A percentile compares a stretch with the other conserved stretches of the same genome.
phyloP scores from a whole-genome alignment of 2,329 filamentous ascomycete species.

The Arthrobotrys sphaeroides region DNA sequence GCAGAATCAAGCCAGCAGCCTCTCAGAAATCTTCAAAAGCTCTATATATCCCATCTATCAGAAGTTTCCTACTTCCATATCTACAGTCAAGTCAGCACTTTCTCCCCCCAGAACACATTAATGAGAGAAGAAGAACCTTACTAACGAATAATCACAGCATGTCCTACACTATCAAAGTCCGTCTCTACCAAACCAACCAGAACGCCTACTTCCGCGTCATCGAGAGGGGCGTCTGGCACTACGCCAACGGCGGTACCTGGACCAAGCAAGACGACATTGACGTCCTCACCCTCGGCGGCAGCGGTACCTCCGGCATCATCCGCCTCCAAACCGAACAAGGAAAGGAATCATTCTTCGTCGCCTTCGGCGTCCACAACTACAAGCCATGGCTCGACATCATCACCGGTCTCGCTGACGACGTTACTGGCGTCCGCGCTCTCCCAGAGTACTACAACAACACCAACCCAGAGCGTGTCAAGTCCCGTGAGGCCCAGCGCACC shows the following conservation, averaged over 20 bases:
- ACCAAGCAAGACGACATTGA: neutral
- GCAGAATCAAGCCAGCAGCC: slow-evolving; percentile 3
- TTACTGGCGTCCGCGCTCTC: slow-evolving; percentile 17
- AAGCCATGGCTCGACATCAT: slow-evolving; percentile 42
- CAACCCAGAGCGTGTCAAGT: slow-evolving; percentile 15
- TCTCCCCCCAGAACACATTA: neutral
- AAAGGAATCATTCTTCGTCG: slow-evolving; percentile 25
- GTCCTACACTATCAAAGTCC: slow-evolving; percentile 36
- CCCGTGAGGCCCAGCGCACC: slow-evolving; percentile 21
- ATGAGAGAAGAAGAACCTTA: neutral
- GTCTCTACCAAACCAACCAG: slow-evolving; percentile 33
- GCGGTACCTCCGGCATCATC: slow-evolving; percentile 30
- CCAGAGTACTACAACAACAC: slow-evolving; percentile 31
- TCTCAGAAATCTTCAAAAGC: neutral
- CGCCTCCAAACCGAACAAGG: slow-evolving; percentile 21
- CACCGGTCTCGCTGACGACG: slow-evolving; percentile 10
- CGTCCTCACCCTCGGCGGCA: slow-evolving; percentile 33
- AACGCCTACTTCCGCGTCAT: slow-evolving; percentile 61
- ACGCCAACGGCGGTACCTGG: slow-evolving; percentile 36
- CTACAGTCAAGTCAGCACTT: neutral
- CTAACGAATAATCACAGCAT: neutral
- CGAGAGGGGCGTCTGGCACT: slow-evolving; percentile 60
- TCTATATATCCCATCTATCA: neutral
- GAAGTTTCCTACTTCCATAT: slow-evolving; percentile 9
- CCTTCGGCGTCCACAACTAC: slow-evolving; percentile 43